These are phyloP conservation scores for Fraxinus ornus DNA, from an alignment of 305 asterid genomes.

Conservation along the genomic window DNA sequence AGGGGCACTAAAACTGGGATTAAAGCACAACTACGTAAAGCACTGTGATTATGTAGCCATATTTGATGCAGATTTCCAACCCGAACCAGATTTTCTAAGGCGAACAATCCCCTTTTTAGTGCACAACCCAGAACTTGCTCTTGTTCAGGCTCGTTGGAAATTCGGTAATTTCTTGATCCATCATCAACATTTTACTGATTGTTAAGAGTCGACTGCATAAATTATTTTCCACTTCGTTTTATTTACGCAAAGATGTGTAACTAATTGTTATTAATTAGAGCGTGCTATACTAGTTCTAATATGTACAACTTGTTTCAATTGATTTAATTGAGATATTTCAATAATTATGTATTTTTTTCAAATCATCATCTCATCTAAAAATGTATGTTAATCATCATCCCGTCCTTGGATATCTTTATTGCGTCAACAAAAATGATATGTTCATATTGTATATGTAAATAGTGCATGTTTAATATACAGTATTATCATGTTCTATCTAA, in stretches of 20 bases:
- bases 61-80: slow-evolving; percentile 90
- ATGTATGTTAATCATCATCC: too few relatives aligned
- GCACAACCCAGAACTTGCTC: slow-evolving; percentile 73
- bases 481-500: too few relatives aligned
- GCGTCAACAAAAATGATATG: too few relatives aligned
- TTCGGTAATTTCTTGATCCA: slow-evolving; percentile 45
- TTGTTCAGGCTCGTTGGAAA: slow-evolving; percentile 90
- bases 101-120: slow-evolving; percentile 63
- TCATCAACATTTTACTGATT: neutral
- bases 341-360: too few relatives aligned
- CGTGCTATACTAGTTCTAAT: neutral
- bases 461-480: too few relatives aligned
- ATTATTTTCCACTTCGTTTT: neutral
- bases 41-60: slow-evolving; percentile 81
- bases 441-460: too few relatives aligned
- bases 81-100: slow-evolving; percentile 82
- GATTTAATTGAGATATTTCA: neutral
- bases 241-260: neutral
- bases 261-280: neutral
- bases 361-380: too few relatives aligned
- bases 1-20: slow-evolving; percentile 77
- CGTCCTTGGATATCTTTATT: too few relatives aligned
- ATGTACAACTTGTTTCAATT: too few relatives aligned
- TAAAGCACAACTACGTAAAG: slow-evolving; percentile 59
- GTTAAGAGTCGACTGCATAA: neutral